Conservation (phyloP, 805 yeast genomes). For the Nakazawaea populi region DNA sequence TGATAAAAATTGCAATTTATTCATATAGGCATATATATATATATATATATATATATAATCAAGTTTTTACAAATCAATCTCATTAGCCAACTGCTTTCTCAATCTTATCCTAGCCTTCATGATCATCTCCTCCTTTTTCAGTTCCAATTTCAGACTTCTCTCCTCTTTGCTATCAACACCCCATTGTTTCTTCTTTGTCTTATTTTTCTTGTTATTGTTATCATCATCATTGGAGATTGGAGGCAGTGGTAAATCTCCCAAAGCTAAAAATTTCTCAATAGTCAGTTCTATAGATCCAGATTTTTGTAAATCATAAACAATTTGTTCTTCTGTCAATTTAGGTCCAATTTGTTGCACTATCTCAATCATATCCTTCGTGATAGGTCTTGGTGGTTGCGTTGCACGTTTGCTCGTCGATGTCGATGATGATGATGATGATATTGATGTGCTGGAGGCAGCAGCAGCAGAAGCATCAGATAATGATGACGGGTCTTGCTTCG, state of each 20-base stretch:
- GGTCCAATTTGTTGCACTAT: slow-evolving; percentile 85
- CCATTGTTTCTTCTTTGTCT: slow-evolving; percentile 28
- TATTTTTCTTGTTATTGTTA: not conserved
- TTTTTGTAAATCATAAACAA: slow-evolving; percentile 63
- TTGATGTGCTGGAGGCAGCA: not conserved
- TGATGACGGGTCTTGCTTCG: not conserved
- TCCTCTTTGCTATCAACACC: slow-evolving; percentile 29
- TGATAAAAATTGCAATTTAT: too few species aligned
- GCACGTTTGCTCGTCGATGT: slow-evolving; percentile 11
- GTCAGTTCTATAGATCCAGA: slow-evolving; percentile 82
- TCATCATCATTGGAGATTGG: not conserved
- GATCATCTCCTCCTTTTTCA: slow-evolving; percentile 53
- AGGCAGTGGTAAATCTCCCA: slow-evolving; percentile 12
- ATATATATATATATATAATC: not conserved
- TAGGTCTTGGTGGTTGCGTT: slow-evolving; percentile 33
- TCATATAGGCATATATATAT: not conserved
- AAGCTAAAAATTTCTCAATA: slow-evolving; percentile 41
- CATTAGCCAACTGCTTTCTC: slow-evolving; percentile 12
- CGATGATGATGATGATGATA: slow-evolving; percentile 7
- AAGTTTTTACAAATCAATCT: not conserved
- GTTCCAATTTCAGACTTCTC: slow-evolving; percentile 37
- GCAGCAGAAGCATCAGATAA: not conserved
- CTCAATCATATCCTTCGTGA: slow-evolving; percentile 72
- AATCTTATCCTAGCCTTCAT: slow-evolving; percentile 57
- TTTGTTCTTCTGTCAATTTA: slow-evolving; percentile 58